These are phyloP conservation scores for Diplodia seriata DNA, from an alignment of 2,329 filamentous ascomycete genomes.

Conservation along the genomic window DNA sequence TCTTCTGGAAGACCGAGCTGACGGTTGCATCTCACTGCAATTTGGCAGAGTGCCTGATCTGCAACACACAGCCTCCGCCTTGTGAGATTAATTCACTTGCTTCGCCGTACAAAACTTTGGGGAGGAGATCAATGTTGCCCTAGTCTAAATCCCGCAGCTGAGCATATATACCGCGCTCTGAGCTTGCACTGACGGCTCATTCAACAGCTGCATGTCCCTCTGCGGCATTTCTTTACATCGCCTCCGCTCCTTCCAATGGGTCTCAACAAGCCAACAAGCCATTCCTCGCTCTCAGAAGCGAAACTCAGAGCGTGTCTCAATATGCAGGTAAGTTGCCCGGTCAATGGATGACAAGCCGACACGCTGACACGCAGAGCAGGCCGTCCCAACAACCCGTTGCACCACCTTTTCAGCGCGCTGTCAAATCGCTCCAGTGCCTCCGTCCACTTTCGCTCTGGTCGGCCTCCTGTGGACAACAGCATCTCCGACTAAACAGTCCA, in stretches of 20 bases:
- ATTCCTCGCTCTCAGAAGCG: background rate
- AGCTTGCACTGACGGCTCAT: background rate
- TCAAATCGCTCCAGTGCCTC: background rate
- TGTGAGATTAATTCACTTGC: background rate
- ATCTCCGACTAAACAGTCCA: background rate
- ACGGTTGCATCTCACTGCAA: background rate
- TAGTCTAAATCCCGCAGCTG: background rate
- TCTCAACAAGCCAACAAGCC: background rate
- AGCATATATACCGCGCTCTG: background rate
- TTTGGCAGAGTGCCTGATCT: background rate
- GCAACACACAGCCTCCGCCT: background rate
- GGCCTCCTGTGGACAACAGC: background rate
- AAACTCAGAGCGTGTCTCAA: background rate
- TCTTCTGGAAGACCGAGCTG: background rate
- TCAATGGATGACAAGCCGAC: background rate
- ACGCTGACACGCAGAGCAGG: background rate
- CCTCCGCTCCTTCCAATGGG: background rate
- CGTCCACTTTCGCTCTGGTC: background rate
- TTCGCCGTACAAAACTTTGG: no score
- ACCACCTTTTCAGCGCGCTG: background rate
- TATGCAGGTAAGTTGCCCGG: background rate
- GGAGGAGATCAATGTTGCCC: no score
- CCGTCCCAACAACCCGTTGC: background rate
- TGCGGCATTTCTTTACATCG: background rate
- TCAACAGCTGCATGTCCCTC: no score